Evolutionary conservation across 1,284 basidiomycete genomes (phyloP), one percentile per base, ranked within the genome.

Genomic region (Hemileia vastatrix): DNA sequence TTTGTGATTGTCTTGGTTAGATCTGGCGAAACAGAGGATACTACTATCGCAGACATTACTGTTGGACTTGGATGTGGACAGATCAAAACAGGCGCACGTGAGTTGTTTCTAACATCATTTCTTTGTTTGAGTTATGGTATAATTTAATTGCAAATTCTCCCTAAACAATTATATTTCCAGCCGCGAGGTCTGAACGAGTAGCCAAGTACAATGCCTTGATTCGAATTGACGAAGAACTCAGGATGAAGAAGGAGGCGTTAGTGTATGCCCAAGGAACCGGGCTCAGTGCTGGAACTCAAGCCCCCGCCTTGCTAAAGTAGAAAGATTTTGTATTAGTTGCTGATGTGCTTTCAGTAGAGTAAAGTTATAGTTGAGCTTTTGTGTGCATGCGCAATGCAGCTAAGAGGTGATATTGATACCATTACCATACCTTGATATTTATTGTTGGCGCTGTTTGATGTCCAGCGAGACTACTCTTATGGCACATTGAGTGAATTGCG

Each of bases 1-100:
- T 53, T 40, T 36, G 18, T 56, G 23, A 33, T 13, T 57, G 1
- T 19, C 6, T n/a, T n/a, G n/a, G n/a, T n/a, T 15, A 63, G 61
- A 52, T 63, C 61, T 43, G 61, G 61, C 6, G 75, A 65, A 70
- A 73, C 61, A 15, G 61, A 63, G 45, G 61, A 63, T 80, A 94
- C 90, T 65, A 84, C 94, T 79, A 98, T 98, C 75, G 90, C 95
- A 69, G 94, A 98, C 80, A 86, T 99, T 69, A 86, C 86, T 67
- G 92, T 98, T 70, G 95, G 87, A 64, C 90, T 97, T 71, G 89
- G 89, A 69, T 83, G 83, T 63, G 93, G 93, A 70, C 88, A 95
- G 80, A 96, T 96, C 84, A 97, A 98, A 86, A 94, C 94, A 62
- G 94, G 94, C 81, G 92, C 91, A 36, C 61, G 61, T 63, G 40